These are phyloP conservation scores for Hydrangea macrophylla DNA, from an alignment of 148 eudicot genomes.

Conservation along the genomic window DNA sequence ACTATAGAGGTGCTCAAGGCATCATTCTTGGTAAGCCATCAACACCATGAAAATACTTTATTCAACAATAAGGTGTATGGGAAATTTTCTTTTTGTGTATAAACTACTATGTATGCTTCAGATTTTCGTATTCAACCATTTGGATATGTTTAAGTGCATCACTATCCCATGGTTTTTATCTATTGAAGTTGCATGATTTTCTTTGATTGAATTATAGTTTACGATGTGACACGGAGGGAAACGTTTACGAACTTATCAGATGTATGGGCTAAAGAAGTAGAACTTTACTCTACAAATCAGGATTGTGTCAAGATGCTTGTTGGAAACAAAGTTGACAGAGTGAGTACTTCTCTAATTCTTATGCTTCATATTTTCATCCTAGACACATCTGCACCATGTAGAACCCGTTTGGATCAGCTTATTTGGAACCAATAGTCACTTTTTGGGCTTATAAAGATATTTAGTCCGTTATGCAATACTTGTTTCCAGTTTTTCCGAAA, in stretches of 20 bases:
- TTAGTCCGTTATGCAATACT: too few relatives aligned
- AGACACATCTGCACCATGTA: too few relatives aligned
- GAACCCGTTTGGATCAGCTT: too few relatives aligned
- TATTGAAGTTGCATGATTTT: slow-evolving; percentile 3
- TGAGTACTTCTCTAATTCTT: slow-evolving; percentile 28
- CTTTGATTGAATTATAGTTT: slow-evolving; percentile 45
- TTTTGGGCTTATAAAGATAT: too few relatives aligned
- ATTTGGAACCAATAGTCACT: too few relatives aligned
- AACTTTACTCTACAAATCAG: slow-evolving; percentile 79
- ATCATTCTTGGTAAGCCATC: slow-evolving; percentile 73
- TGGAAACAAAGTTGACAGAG: slow-evolving; percentile 95
- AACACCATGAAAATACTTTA: slow-evolving; percentile 3
- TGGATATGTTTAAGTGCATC: not conserved
- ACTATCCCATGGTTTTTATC: not conserved
- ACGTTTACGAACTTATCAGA: slow-evolving; percentile 88
- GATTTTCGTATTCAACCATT: not conserved
- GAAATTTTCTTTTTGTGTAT: not conserved
- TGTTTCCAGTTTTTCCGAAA: too few relatives aligned
- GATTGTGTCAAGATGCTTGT: slow-evolving; percentile 97
- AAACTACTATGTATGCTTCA: not conserved
- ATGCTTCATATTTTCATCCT: not conserved
- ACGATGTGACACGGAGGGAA: slow-evolving; percentile 92
- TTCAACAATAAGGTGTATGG: not conserved
- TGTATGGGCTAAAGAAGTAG: slow-evolving; percentile 92
- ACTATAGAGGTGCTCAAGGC: slow-evolving; percentile 95